These are phyloP conservation scores for Alternaria sp. DNA, from an alignment of 2,329 filamentous ascomycete species.

Conservation along the genomic window DNA sequence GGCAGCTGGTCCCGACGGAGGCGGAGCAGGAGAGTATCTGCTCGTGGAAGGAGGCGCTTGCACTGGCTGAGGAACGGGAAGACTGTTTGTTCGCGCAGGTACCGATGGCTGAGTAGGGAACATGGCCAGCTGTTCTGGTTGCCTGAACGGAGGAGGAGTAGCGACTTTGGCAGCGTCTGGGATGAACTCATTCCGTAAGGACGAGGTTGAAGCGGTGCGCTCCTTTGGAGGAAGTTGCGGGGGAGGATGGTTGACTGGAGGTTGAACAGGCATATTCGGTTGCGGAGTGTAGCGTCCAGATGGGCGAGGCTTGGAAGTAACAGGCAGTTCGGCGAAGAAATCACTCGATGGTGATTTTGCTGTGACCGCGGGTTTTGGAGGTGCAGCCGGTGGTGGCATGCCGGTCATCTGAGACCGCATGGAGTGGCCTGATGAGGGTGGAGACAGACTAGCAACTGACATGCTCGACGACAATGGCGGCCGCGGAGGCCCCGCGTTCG, in stretches of 20 bases:
- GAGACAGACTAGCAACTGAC: conserved; percentile 47
- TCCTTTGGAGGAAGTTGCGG: conserved; percentile 40
- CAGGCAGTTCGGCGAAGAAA: conserved; percentile 58
- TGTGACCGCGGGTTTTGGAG: conserved; percentile 34
- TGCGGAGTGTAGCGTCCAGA: conserved; percentile 50
- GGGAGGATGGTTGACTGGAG: conserved; percentile 27
- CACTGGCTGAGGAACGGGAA: conserved; percentile 39
- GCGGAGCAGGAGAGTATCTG: conserved; percentile 42
- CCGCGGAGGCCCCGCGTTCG: conserved; percentile 22
- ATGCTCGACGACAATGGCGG: conserved; percentile 38
- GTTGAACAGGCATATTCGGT: conserved; percentile 32
- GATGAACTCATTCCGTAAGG: conserved; percentile 43
- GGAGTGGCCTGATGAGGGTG: conserved; percentile 50
- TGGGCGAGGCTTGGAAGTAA: conserved; percentile 50
- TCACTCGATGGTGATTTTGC: conserved; percentile 43
- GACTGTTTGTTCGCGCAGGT: conserved; percentile 38
- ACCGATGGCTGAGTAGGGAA: conserved; percentile 43
- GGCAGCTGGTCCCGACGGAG: conserved; percentile 37
- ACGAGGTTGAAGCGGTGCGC: conserved; percentile 44
- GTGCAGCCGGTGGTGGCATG: conserved; percentile 28
- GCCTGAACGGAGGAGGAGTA: conserved; percentile 42
- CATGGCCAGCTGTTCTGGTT: conserved; percentile 51
- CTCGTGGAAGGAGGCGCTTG: conserved; percentile 27
- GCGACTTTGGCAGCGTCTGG: conserved; percentile 31
- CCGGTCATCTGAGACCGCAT: conserved; percentile 40